Evolutionary conservation across 75 land plant genomes (phyloP), one percentile per base, ranked within the genome.

Genomic region (Pinus albicaulis): DNA sequence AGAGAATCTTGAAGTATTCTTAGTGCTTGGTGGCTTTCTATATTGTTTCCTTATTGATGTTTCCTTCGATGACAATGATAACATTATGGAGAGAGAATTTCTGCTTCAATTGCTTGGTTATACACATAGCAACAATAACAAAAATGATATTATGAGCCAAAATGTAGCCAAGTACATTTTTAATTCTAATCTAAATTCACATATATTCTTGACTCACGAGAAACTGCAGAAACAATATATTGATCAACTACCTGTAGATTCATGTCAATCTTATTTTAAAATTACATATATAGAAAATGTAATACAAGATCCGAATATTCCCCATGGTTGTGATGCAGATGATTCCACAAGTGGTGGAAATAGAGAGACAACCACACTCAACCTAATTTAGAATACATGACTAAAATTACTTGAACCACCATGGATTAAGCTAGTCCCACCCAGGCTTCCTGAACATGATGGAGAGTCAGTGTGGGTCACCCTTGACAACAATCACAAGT

Each of bases 381-480:
- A 81, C 20, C 73, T 94, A 59, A 59, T 97, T 48, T 83, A 89
- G 63, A 74, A 84, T 77, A 20, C 82, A 22, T 87, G 95, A 24
- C 38, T 90, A 58, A 85, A 91, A 76, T 95, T 93, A 71, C 72
- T 94, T 25, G 83, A 84, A 79, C 98, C 99, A 22, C 86, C 89
- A 63, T 97, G 98, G 99, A 90, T 88, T 23, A 86, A 95, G 71
- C 95, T 93, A 60, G 53, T 76, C 57, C 99, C 99, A 28, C 99
- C 99, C n/a, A 87, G 84, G 82, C 92, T 97, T 64, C 91, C 93
- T 17, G 77, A 88, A 17, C 86, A 81, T 20, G 82, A 92, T 82
- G 92, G 89, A 82, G 98, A 94, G 99, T 85, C 90, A 71, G 74
- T 85, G 38, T 97, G 99, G 99, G 84, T 92, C 13, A 91, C 81